Evolutionary conservation across 2,329 filamentous ascomycete genomes (phyloP).

Genomic region (Lizonia empirigonia): DNA sequence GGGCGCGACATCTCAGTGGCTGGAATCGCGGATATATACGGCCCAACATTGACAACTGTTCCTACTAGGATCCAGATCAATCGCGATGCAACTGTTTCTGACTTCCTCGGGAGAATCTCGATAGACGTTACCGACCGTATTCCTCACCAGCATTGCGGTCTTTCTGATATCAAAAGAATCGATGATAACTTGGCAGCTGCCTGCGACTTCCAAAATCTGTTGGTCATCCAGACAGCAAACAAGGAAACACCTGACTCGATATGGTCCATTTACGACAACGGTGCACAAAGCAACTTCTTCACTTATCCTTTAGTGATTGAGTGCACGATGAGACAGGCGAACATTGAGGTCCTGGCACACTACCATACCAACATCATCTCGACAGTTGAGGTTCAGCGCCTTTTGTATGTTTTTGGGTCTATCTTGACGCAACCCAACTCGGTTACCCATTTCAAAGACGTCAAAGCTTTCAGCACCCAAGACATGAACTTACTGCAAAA

Average conservation of each 20-base stretch:
- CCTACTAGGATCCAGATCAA: slow-evolving; percentile 39
- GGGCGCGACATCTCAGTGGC: slow-evolving; percentile 47
- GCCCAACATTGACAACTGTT: slow-evolving; percentile 51
- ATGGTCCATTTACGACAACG: too few species aligned
- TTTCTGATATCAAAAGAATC: slow-evolving; percentile 44
- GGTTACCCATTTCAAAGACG: too few species aligned
- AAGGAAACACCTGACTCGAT: background rate
- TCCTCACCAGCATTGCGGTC: slow-evolving; percentile 44
- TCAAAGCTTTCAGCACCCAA: too few species aligned
- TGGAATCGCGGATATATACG: slow-evolving; percentile 47
- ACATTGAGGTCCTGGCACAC: too few species aligned
- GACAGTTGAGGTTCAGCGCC: too few species aligned
- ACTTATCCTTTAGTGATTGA: background rate
- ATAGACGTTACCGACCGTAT: slow-evolving; percentile 25
- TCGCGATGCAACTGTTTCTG: slow-evolving; percentile 22
- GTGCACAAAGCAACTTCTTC: background rate
- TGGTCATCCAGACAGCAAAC: slow-evolving; percentile 11
- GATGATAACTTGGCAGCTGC: slow-evolving; percentile 46
- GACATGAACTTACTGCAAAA: background rate
- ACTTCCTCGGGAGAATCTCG: slow-evolving; percentile 22
- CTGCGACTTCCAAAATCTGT: background rate
- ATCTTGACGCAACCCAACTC: too few species aligned
- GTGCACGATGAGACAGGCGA: too few species aligned
- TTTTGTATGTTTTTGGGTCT: too few species aligned
- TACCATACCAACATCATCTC: too few species aligned